phyloP scores from a whole-genome alignment of 257 asterid species.

The Solanum neorickii region DNA sequence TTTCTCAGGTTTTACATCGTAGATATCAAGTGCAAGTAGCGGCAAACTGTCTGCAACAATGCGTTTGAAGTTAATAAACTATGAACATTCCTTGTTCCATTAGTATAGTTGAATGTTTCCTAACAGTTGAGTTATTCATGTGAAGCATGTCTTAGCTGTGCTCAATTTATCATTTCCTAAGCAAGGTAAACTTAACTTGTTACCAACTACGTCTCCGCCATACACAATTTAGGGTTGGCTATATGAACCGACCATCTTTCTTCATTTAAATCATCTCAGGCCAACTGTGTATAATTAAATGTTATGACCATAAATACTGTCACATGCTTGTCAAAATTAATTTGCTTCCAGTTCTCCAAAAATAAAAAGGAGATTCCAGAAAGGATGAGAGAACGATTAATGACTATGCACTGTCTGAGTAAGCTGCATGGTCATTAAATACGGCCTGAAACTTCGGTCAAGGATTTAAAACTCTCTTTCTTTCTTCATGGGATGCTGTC shows the following conservation, averaged over 20 bases:
- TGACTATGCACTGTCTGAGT: neutral
- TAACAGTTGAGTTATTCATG: neutral
- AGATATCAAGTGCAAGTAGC: neutral
- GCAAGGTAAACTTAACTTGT: neutral
- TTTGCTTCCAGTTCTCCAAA: neutral
- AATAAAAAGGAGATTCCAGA: neutral
- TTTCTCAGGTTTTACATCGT: neutral
- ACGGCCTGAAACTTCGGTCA: neutral
- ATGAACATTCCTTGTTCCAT: neutral
- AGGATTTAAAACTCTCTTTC: neutral
- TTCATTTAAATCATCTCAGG: neutral
- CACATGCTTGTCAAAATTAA: neutral
- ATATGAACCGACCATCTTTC: neutral
- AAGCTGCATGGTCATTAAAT: neutral
- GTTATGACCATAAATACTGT: neutral
- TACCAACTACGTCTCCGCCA: neutral
- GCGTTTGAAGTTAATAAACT: neutral
- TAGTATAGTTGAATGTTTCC: neutral
- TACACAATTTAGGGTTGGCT: neutral
- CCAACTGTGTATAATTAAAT: neutral
- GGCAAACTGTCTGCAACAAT: neutral
- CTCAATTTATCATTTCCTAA: neutral
- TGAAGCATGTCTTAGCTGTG: neutral
- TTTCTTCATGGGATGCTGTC: neutral
- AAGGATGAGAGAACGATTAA: neutral